These are phyloP conservation scores for Apiotrichum gracile DNA, from an alignment of 1,284 basidiomycete species.

Conservation along the genomic window DNA sequence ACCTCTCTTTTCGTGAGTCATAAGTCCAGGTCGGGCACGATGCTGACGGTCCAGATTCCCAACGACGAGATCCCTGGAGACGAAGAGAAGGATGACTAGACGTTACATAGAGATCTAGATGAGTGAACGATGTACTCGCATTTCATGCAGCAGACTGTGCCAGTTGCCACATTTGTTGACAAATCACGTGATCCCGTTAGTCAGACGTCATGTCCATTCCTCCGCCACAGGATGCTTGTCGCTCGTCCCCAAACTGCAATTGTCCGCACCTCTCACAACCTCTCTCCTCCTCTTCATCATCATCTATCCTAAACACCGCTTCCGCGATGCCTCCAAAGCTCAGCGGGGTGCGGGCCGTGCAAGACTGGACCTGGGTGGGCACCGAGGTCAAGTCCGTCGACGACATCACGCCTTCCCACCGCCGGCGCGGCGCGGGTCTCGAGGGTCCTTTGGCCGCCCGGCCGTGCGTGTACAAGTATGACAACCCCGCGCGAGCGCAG, in stretches of 20 bases:
- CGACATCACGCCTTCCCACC: constrained; percentile 60
- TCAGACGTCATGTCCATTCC: neutral
- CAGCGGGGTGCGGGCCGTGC: neutral
- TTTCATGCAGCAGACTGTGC: neutral
- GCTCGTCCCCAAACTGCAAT: neutral
- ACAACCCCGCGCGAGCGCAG: neutral
- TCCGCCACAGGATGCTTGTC: neutral
- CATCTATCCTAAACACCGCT: neutral
- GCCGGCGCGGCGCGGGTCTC: constrained; percentile 62
- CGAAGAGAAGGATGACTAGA: neutral
- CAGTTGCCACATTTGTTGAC: neutral
- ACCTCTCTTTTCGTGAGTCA: constrained; percentile 15
- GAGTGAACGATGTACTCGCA: neutral
- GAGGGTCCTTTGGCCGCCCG: constrained; percentile 28
- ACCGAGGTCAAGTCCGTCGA: constrained; percentile 56
- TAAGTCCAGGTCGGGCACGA: neutral
- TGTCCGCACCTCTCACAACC: neutral
- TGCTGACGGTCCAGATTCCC: neutral
- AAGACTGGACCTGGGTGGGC: constrained; percentile 69
- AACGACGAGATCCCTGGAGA: neutral
- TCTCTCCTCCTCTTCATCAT: neutral
- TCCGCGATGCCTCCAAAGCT: neutral
- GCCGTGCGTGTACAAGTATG: neutral
- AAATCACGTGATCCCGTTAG: neutral
- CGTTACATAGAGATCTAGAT: neutral